Conservation (phyloP, 176 grass and related monocot species). For the Alopecurus myosuroides region DNA sequence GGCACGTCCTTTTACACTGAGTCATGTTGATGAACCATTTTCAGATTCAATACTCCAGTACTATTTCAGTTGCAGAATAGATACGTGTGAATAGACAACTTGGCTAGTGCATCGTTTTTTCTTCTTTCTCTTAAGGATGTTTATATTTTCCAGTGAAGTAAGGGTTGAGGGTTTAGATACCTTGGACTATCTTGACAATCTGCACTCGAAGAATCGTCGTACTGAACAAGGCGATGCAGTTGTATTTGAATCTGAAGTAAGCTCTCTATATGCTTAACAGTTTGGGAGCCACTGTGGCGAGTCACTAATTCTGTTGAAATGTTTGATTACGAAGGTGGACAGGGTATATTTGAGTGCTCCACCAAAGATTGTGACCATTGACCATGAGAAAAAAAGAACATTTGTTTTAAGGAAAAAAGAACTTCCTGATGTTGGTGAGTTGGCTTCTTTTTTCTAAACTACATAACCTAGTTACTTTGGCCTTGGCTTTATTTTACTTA, state of each 20-base stretch:
- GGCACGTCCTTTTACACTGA: background rate
- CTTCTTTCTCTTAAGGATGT: background rate
- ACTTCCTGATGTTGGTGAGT: constrained; percentile 79
- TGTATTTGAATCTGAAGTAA: constrained; percentile 88
- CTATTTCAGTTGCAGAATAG: background rate
- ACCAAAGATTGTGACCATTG: constrained; percentile 67
- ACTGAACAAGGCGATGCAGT: constrained; percentile 91
- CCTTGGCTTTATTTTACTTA: background rate
- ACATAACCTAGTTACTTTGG: background rate
- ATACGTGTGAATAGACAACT: background rate
- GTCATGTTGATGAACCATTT: background rate
- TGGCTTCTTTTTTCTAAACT: background rate
- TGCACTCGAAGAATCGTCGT: constrained; percentile 45
- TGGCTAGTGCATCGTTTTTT: background rate
- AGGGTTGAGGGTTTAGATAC: constrained; percentile 89
- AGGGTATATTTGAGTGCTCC: constrained; percentile 76
- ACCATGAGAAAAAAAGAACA: constrained; percentile 84
- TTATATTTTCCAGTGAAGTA: constrained; percentile 65
- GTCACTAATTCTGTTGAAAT: background rate
- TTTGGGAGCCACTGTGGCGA: background rate
- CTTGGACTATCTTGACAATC: constrained; percentile 78
- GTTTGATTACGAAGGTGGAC: constrained; percentile 49
- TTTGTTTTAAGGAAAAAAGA: constrained; percentile 73
- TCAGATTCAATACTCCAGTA: background rate
- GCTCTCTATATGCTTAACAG: background rate